Conservation (phyloP, 331 rosid species). For the Phaseolus coccineus region DNA sequence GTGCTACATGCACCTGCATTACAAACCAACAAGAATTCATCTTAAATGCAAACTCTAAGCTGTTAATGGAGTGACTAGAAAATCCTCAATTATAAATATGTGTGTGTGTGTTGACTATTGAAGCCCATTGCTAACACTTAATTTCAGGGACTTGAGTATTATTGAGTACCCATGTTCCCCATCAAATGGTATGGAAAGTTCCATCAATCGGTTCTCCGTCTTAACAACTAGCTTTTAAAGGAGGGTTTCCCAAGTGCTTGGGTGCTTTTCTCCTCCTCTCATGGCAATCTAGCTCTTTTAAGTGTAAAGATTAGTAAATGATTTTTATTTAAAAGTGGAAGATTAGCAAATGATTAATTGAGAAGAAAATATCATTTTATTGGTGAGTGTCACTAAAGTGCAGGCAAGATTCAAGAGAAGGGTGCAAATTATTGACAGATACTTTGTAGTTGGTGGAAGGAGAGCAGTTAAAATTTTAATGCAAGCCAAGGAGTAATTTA, state of each 20-base stretch:
- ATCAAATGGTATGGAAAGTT: too few relatives aligned
- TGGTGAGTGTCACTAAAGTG: not conserved
- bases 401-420: conserved; percentile 7
- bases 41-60: conserved; percentile 17
- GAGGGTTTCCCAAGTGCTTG: too few relatives aligned
- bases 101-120: not conserved
- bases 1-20: conserved; percentile 45
- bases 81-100: not conserved
- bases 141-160: too few relatives aligned
- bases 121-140: not conserved
- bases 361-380: conserved; percentile 2
- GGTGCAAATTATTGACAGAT: conserved; percentile 11
- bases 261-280: not conserved
- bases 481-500: conserved; percentile 8
- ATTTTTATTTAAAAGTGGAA: not conserved
- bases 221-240: too few relatives aligned
- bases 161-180: too few relatives aligned
- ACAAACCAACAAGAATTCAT: conserved; percentile 13
- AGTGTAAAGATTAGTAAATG: not conserved
- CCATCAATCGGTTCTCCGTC: too few relatives aligned
- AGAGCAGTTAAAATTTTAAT: not conserved
- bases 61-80: conserved; percentile 8
- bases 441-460: conserved; percentile 13
- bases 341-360: not conserved
- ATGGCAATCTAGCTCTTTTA: conserved; percentile 3